A percentile compares a stretch with the other conserved stretches of the same genome.
phyloP scores from a whole-genome alignment of 495 filamentous ascomycete genomes.

The Daldinia bambusicola region DNA sequence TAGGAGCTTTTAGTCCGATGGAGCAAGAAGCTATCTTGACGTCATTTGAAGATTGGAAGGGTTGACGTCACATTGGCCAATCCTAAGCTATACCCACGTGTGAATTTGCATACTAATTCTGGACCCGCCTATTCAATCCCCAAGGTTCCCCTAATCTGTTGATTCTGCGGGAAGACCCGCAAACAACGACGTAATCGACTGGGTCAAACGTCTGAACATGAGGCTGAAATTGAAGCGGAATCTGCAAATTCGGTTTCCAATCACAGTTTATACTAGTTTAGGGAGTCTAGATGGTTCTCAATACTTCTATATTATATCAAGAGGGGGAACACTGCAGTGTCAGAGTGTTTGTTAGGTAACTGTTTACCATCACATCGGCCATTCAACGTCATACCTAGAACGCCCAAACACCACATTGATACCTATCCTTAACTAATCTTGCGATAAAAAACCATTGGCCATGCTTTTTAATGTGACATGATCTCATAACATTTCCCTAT shows the following conservation, averaged over 20 bases:
- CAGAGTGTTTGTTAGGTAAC: background rate
- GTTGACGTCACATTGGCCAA: constrained; percentile 33
- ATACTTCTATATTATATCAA: constrained; percentile 3
- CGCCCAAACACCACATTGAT: constrained; percentile 35
- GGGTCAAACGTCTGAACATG: background rate
- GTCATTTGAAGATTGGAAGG: constrained; percentile 21
- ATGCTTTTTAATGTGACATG: constrained; percentile 26
- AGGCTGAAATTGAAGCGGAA: background rate
- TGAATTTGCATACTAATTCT: constrained; percentile 17
- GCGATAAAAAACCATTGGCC: constrained; percentile 17
- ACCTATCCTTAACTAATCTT: constrained; percentile 14
- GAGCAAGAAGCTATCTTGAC: constrained; percentile 25
- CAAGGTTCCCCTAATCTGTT: background rate
- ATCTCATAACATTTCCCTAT: constrained; percentile 18
- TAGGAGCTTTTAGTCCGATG: constrained; percentile 34
- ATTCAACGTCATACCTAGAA: constrained; percentile 28
- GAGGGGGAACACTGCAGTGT: background rate
- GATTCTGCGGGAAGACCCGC: constrained; percentile 11
- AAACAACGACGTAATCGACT: constrained; percentile 26
- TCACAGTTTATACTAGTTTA: background rate
- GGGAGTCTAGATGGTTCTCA: constrained; percentile 29
- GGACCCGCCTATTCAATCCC: constrained; percentile 15
- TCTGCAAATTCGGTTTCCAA: background rate
- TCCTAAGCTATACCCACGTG: constrained; percentile 28
- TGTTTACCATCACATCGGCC: constrained; percentile 9